These are phyloP conservation scores for Symbiotaphrina buchneri DNA, from an alignment of 495 filamentous ascomycete species.

Conservation along the genomic window DNA sequence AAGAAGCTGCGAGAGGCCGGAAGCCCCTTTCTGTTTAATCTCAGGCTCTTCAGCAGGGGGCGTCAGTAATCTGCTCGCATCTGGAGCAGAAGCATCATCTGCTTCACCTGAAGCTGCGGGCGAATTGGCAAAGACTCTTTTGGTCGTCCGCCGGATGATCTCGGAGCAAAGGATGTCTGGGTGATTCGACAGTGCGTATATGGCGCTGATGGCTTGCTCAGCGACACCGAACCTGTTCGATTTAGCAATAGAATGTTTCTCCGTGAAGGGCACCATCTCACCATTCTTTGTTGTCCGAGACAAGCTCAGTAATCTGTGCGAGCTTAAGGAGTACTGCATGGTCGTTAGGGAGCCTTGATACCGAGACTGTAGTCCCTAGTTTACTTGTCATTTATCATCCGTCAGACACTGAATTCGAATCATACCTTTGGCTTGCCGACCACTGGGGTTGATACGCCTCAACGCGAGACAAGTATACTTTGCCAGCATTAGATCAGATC, in stretches of 20 bases:
- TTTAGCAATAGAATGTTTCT: too few species aligned
- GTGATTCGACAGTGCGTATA: conserved; percentile 86
- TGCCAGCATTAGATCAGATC: conserved; percentile 65
- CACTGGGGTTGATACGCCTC: conserved; percentile 66
- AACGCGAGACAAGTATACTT: conserved; percentile 91
- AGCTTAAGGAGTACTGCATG: conserved; percentile 67
- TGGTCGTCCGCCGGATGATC: conserved; percentile 72
- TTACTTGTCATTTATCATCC: neutral
- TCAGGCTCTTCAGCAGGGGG: conserved; percentile 11
- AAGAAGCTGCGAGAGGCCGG: conserved; percentile 70
- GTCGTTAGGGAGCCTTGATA: conserved; percentile 70
- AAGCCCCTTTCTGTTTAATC: conserved; percentile 32
- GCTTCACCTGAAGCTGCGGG: conserved; percentile 10
- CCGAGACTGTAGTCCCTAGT: conserved; percentile 32
- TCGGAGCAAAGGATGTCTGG: conserved; percentile 88
- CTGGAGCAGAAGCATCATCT: conserved; percentile 7
- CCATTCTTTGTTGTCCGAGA: conserved; percentile 86
- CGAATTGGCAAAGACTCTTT: conserved; percentile 39
- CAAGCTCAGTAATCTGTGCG: conserved; percentile 62
- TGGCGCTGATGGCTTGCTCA: conserved; percentile 88
- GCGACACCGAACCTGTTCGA: conserved; percentile 47
- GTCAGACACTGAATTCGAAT: neutral
- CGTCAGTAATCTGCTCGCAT: conserved; percentile 12
- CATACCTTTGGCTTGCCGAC: conserved; percentile 41
- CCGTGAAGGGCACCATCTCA: conserved; percentile 20